Percentiles rank a stretch among this genome's conserved stretches.
phyloP scores from a whole-genome alignment of 139 green algal genomes.

The Pseudopediastrum boryanum region DNA sequence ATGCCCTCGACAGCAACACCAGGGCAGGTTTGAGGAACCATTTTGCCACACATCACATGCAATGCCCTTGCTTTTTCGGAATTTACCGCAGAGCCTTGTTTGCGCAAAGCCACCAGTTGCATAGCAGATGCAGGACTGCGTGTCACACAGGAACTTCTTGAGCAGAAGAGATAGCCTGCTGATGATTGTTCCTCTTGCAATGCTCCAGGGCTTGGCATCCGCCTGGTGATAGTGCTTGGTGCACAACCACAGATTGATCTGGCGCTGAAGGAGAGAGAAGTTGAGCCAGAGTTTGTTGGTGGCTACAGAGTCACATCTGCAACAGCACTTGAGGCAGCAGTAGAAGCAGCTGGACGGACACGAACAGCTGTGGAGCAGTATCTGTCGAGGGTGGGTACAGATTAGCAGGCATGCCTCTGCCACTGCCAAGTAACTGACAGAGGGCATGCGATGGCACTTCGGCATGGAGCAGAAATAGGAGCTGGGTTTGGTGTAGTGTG shows the following conservation, averaged over 20 bases:
- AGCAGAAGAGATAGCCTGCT: background rate
- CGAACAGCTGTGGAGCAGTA: constrained; percentile 77
- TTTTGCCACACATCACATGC: too few species aligned
- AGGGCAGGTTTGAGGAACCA: too few species aligned
- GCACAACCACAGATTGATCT: constrained; percentile 71
- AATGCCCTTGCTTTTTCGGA: too few species aligned
- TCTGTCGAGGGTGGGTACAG: constrained; percentile 69
- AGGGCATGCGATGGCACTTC: background rate
- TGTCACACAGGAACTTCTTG: background rate
- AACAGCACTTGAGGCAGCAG: constrained; percentile 62
- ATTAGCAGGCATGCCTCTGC: constrained; percentile 1
- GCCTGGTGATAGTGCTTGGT: constrained; percentile 89
- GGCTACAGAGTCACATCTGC: constrained; percentile 87
- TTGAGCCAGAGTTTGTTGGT: constrained; percentile 56
- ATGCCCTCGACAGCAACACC: too few species aligned
- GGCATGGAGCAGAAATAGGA: too few species aligned
- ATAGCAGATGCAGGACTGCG: background rate
- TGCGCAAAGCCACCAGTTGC: background rate
- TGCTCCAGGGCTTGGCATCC: constrained; percentile 78
- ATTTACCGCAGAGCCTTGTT: too few species aligned
- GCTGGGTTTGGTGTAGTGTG: too few species aligned
- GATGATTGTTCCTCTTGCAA: background rate
- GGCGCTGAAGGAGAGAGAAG: constrained; percentile 49
- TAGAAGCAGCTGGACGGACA: constrained; percentile 72
- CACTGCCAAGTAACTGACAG: background rate